Evolutionary conservation across 305 asterid species (phyloP).

Genomic region (Solanum aculeatissimum): DNA sequence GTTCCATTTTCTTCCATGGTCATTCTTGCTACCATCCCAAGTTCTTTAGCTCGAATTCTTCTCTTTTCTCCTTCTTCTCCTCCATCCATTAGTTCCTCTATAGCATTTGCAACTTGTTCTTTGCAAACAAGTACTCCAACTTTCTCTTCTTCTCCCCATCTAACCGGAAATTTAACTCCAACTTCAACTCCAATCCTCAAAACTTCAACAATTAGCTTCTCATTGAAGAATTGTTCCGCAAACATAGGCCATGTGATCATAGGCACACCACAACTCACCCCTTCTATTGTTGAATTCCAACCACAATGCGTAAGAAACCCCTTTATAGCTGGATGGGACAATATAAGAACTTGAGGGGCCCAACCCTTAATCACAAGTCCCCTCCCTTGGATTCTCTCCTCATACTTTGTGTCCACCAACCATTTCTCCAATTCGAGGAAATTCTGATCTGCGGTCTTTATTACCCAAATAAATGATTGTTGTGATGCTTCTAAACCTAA

Average conservation of each 20-base stretch:
- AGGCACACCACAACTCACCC: slow-evolving; percentile 45
- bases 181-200: slow-evolving; percentile 26
- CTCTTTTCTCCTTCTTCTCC: slow-evolving; percentile 30
- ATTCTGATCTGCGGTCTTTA: neutral
- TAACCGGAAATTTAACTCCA: slow-evolving; percentile 34
- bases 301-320: slow-evolving; percentile 57
- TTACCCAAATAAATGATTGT: slow-evolving; percentile 10
- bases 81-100: slow-evolving; percentile 27
- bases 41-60: slow-evolving; percentile 23
- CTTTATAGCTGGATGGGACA: slow-evolving; percentile 31
- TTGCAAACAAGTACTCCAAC: slow-evolving; percentile 39
- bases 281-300: slow-evolving; percentile 51
- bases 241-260: slow-evolving; percentile 54
- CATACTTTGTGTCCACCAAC: slow-evolving; percentile 3
- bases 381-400: slow-evolving; percentile 23
- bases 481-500: slow-evolving; percentile 15
- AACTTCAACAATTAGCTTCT: slow-evolving; percentile 33
- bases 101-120: slow-evolving; percentile 26
- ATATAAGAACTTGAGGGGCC: slow-evolving; percentile 48
- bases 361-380: slow-evolving; percentile 42
- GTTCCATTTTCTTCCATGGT: slow-evolving; percentile 35
- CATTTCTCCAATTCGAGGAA: slow-evolving; percentile 8
- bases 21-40: slow-evolving; percentile 18
- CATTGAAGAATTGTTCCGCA: slow-evolving; percentile 45
- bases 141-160: slow-evolving; percentile 52